Conservation (phyloP, 2,329 filamentous ascomycete genomes). For the Clonostachys byssicola region DNA sequence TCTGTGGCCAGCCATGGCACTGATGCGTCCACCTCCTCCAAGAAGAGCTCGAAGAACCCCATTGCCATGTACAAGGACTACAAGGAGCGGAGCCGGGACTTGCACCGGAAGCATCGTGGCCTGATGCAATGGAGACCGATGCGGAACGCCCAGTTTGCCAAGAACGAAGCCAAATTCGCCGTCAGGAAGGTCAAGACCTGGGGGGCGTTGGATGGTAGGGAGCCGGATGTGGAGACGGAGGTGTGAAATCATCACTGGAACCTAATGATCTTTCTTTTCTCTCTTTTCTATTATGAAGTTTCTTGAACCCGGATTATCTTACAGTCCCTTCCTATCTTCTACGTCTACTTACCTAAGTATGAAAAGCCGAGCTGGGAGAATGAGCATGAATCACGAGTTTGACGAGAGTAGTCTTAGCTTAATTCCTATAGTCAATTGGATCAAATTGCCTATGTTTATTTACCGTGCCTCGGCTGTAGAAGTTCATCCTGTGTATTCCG, state of each 20-base stretch:
- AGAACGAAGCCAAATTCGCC: slow-evolving; percentile 80
- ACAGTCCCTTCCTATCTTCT: no score
- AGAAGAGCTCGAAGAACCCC: slow-evolving; percentile 31
- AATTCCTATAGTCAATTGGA: no score
- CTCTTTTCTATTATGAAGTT: no score
- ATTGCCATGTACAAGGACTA: slow-evolving; percentile 58
- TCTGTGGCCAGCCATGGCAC: slow-evolving; percentile 36
- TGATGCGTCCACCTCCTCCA: slow-evolving; percentile 17
- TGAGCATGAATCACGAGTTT: no score
- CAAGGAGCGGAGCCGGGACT: slow-evolving; percentile 63
- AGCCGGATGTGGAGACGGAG: slow-evolving; percentile 86
- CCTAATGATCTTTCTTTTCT: no score
- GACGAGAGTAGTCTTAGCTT: no score
- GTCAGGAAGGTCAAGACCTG: slow-evolving; percentile 72
- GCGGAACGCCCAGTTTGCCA: slow-evolving; percentile 80
- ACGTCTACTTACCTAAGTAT: no score
- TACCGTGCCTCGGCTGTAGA: no score
- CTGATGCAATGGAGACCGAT: slow-evolving; percentile 95
- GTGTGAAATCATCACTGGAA: slow-evolving; percentile 24
- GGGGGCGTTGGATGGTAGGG: slow-evolving; percentile 72
- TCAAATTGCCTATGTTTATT: no score
- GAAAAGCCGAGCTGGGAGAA: no score
- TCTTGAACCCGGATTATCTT: no score
- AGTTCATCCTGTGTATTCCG: neutral
- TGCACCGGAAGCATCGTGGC: slow-evolving; percentile 83